These are phyloP conservation scores for Aureococcus anophagefferens DNA, from an alignment of 108 stramenopile genomes.

Conservation along the genomic window DNA sequence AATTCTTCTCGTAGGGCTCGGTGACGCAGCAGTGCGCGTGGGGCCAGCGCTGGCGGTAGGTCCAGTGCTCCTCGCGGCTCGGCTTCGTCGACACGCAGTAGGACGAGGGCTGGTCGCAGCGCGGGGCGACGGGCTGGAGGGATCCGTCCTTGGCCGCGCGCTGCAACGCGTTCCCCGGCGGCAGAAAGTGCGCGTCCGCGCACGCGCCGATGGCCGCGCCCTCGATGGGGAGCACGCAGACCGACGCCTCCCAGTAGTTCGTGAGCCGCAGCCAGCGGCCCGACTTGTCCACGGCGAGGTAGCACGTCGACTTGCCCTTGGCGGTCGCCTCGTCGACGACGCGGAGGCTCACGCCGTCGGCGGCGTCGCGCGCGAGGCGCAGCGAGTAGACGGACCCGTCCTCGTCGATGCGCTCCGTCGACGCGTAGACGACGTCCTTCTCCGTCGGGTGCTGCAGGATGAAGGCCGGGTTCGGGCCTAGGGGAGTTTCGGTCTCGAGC, in stretches of 20 bases:
- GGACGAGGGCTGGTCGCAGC: not conserved
- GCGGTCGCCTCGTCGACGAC: not conserved
- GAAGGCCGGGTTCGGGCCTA: not conserved
- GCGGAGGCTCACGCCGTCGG: not conserved
- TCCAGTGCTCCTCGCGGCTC: not conserved
- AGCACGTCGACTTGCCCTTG: not conserved
- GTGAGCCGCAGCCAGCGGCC: not conserved
- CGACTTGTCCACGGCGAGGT: not conserved
- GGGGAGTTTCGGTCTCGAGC: too few relatives aligned
- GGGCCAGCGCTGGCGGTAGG: not conserved
- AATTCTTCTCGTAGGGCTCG: not conserved
- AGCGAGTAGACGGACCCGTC: not conserved
- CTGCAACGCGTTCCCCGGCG: not conserved
- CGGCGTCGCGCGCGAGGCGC: not conserved
- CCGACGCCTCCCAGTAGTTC: slow-evolving; percentile 1
- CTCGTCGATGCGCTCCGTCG: not conserved
- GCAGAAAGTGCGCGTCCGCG: not conserved
- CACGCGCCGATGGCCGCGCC: not conserved
- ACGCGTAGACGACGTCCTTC: not conserved
- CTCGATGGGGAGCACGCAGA: not conserved
- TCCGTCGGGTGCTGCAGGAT: not conserved
- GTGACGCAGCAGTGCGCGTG: not conserved
- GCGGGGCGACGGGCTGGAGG: not conserved
- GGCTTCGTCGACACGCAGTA: not conserved
- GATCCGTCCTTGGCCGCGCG: not conserved